phyloP scores from a whole-genome alignment of 768 basidiomycete species.

The Hysterangium stoloniferum region DNA sequence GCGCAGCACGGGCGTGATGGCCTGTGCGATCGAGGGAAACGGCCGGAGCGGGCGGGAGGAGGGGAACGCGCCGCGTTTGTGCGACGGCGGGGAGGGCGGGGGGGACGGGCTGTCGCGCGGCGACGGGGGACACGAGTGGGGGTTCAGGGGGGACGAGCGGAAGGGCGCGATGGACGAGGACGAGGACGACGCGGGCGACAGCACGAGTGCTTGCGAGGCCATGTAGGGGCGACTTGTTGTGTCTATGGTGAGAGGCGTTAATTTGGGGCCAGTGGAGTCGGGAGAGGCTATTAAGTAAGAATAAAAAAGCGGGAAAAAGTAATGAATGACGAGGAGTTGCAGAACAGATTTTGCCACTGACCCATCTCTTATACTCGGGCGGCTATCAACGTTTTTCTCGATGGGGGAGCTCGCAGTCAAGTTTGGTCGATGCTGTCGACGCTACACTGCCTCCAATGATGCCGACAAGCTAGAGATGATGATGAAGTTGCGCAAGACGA shows the following conservation, averaged over 20 bases:
- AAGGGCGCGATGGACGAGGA: conserved; percentile 4
- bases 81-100: conserved; percentile 49
- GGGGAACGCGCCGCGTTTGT: conserved; percentile 41
- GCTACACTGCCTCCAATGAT: too few relatives aligned
- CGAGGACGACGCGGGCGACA: not conserved
- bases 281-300: not conserved
- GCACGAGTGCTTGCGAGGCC: not conserved
- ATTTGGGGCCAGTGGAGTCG: not conserved
- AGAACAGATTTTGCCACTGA: conserved; percentile 1
- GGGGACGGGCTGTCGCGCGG: conserved; percentile 15
- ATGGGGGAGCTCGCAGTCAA: too few relatives aligned
- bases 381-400: too few relatives aligned
- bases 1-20: conserved; percentile 22
- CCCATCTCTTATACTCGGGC: not conserved
- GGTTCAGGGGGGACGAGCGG: conserved; percentile 20
- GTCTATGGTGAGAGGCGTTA: not conserved
- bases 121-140: conserved; percentile 14
- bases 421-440: too few relatives aligned
- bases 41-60: conserved; percentile 72
- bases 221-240: not conserved
- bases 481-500: not conserved
- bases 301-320: not conserved
- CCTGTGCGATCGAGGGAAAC: conserved; percentile 55
- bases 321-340: not conserved
- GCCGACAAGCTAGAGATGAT: not conserved